Evolutionary conservation across 352 stramenopile species (phyloP), one percentile per base, ranked within the genome.

Genomic region (Pythium monospermum): DNA sequence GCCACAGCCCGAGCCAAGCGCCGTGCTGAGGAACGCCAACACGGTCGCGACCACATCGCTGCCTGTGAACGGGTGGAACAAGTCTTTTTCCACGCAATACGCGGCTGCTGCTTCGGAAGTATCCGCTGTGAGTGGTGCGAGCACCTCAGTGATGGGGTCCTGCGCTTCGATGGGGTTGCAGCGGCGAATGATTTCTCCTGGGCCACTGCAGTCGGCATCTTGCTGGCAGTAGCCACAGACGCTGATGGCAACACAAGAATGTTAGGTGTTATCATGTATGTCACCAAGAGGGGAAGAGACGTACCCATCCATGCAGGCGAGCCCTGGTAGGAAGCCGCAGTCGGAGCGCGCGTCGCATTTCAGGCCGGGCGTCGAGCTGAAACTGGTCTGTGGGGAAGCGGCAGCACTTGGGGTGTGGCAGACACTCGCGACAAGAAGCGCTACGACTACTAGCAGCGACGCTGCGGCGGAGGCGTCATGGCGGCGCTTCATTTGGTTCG

Each of bases 1-100:
- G 18, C 92, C 92, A 43, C 90, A 96, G 18, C 87, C 85, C 19
- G 91, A 91, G 45, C 89, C 90, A 7, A 98, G 73, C 15, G 91
- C 83, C 6, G 95, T 87, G 27, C 85, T 86, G 16, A 95, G 40
- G 32, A 94, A 80, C 31, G 83, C 82, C 18, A 91, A 73, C 41
- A 80, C 39, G 0, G 83, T 90, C 10, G 76, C 83, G 25, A 84
- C 27, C 36, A 73, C 59, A 47, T 96, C 86, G 23, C 61, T 82
- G 48, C 63, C 68, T 32, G 78, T 83, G 49, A 94, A 92, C 1
- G 79, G 80, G 19, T 70, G 54, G 42, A 94, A 94, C 16, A 94
- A 57, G 36, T 94, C 59, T 44, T 94, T 94, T 44, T 94, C 80
- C 21, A 88, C 76, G 61, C 83, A 94, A 38, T 70, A 87, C 30